Base-by-base conservation (phyloP, 2,329 filamentous ascomycete species). In the Ophiostoma himal-ulmi region DNA sequence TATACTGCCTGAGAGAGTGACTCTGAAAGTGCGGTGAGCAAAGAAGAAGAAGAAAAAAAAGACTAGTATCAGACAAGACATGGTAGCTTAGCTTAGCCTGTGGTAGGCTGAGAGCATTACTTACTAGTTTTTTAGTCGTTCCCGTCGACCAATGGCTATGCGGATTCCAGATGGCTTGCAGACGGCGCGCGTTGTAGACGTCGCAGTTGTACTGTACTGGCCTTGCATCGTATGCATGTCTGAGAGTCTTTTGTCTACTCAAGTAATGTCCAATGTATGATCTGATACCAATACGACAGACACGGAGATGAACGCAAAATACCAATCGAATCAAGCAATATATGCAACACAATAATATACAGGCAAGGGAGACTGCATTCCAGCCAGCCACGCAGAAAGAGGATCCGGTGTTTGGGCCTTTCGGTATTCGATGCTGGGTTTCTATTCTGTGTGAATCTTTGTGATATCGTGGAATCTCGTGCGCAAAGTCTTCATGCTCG, bases 11-110 rank as follows among this genome's bases (percentile, higher is more conserved):
- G 57, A 34, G 30, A 22, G 26, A 62, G 57, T 64, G 60, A 64
- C 30, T 36, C 34, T 64, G 60, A 64, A 64, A 64, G 60, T 64
- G 34, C 60, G 60, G 60, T 64, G 60, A 64, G 60, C 60, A 36
- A 64, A 64, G 30, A 30, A 22, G 30, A 37, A 64, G 37, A 36
- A 64, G 57, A 62, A 11, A n/a, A n/a, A 36, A 62, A 36, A 36
- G n/a, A 57, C 44, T 48, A 48, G 44, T 20, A 48, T 48, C 44
- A 48, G 44, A 20, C 20, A 48, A 48, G 44, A 48, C 44, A 48
- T 20, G 44, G 17, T 48, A 48, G 44, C 44, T 17, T 30, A 30
- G 44, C 44, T 17, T 30, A 30, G 44, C 44, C 5, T 48, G 44
- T 48, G 44, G 44, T 48, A 48, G 41, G 11, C 41, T 44, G 30